Evolutionary conservation across 495 filamentous ascomycete species (phyloP).

Genomic region (Stereocaulon alpinum): DNA sequence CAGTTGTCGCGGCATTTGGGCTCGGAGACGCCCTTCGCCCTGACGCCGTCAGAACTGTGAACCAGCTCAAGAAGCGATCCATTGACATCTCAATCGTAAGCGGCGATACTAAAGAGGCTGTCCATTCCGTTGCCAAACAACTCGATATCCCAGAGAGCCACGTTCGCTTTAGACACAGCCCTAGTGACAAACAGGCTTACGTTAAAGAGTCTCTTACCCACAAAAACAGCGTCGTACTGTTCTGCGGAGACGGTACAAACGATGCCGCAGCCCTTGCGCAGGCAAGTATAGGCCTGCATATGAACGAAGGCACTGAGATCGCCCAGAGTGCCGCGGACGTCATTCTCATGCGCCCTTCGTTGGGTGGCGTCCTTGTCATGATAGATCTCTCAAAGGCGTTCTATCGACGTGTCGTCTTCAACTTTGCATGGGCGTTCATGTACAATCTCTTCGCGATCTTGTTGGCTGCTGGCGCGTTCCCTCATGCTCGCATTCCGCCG

Average conservation of each 20-base stretch:
- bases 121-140: slow-evolving; percentile 40
- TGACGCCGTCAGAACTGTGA: slow-evolving; percentile 42
- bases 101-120: slow-evolving; percentile 56
- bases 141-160: slow-evolving; percentile 42
- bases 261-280: slow-evolving; percentile 64
- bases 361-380: slow-evolving; percentile 47
- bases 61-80: slow-evolving; percentile 40
- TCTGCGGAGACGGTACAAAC: slow-evolving; percentile 74
- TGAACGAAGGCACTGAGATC: slow-evolving; percentile 52
- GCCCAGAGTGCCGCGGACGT: slow-evolving; percentile 60
- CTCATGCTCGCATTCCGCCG: slow-evolving; percentile 53
- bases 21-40: slow-evolving; percentile 49
- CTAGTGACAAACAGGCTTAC: slow-evolving; percentile 54
- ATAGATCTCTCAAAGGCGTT: slow-evolving; percentile 49
- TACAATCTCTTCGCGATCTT: slow-evolving; percentile 68
- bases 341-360: slow-evolving; percentile 45
- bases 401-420: slow-evolving; percentile 49
- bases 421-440: slow-evolving; percentile 63
- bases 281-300: slow-evolving; percentile 64
- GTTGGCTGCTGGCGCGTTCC: slow-evolving; percentile 60
- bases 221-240: slow-evolving; percentile 37
- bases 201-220: slow-evolving; percentile 36
- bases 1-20: slow-evolving; percentile 46
- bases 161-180: slow-evolving; percentile 42
- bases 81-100: slow-evolving; percentile 56